Percentiles rank a stretch among this genome's conserved stretches.
These are phyloP conservation scores for Pisolithus albus DNA, from an alignment of 768 basidiomycete genomes.

Conservation along the genomic window DNA sequence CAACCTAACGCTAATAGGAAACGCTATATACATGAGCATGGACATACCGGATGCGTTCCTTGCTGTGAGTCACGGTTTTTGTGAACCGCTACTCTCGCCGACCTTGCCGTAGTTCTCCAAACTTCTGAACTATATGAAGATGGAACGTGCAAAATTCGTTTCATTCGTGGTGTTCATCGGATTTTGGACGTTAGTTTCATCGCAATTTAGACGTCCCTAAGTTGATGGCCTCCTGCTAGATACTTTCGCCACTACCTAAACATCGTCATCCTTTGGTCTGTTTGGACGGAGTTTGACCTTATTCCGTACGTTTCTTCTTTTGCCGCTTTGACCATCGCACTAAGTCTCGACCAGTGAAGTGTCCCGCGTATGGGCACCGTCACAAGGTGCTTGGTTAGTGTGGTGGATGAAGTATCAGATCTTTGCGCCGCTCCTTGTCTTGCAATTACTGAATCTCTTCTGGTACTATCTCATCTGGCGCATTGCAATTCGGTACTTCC, in stretches of 20 bases:
- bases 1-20: slow-evolving; percentile 83
- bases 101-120: slow-evolving; percentile 59
- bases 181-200: slow-evolving; percentile 70
- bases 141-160: slow-evolving; percentile 53
- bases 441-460: slow-evolving; percentile 85
- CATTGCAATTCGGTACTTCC: slow-evolving; percentile 61
- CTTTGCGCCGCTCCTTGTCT: slow-evolving; percentile 61
- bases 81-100: neutral
- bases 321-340: slow-evolving; percentile 2
- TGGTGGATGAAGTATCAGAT: slow-evolving; percentile 82
- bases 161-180: slow-evolving; percentile 59
- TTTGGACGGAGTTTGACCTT: slow-evolving; percentile 71
- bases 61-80: slow-evolving; percentile 46
- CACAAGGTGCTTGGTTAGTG: slow-evolving; percentile 61
- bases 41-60: slow-evolving; percentile 89
- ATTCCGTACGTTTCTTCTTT: slow-evolving; percentile 52
- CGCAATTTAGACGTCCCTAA: neutral
- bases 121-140: slow-evolving; percentile 79
- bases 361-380: slow-evolving; percentile 50
- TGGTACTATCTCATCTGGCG: slow-evolving; percentile 87
- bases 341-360: slow-evolving; percentile 34
- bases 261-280: slow-evolving; percentile 78
- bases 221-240: slow-evolving; percentile 31
- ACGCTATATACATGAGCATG: slow-evolving; percentile 93
- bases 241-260: slow-evolving; percentile 95